Evolutionary conservation across 2,329 filamentous ascomycete species (phyloP).

Genomic region (Drechslera avenae): DNA sequence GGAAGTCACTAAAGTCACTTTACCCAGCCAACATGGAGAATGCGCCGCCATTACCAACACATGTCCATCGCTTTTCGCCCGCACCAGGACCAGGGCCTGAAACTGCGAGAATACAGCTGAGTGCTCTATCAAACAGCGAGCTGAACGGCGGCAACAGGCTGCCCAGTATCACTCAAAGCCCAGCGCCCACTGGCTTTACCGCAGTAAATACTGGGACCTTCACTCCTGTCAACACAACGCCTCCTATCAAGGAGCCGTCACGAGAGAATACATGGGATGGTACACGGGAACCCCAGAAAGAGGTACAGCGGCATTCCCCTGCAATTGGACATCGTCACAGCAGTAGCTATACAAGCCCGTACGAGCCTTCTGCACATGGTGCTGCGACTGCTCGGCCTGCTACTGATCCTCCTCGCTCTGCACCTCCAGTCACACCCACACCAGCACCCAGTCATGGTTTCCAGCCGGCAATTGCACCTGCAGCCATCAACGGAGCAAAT

Average conservation of each 20-base stretch:
- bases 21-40: conserved; percentile 34
- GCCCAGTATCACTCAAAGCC: conserved; percentile 12
- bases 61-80: conserved; percentile 26
- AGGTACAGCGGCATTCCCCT: conserved; percentile 19
- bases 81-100: conserved; percentile 27
- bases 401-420: conserved; percentile 21
- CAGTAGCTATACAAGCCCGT: conserved; percentile 38
- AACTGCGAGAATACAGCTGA: conserved; percentile 30
- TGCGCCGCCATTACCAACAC: conserved; percentile 30
- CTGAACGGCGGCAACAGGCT: conserved; percentile 34
- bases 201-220: conserved; percentile 35
- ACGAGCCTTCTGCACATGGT: conserved; percentile 31
- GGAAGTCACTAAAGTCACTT: conserved; percentile 36
- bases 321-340: conserved; percentile 17
- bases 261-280: conserved; percentile 18
- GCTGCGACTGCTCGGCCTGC: conserved; percentile 15
- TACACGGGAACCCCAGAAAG: conserved; percentile 20
- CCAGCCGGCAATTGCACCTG: conserved; percentile 20
- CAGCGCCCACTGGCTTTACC: conserved; percentile 27
- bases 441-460: conserved; percentile 15
- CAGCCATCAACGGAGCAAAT: conserved; percentile 21
- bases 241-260: conserved; percentile 18
- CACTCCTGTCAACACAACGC: conserved; percentile 30
- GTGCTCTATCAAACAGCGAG: conserved; percentile 37
- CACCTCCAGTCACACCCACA: conserved; percentile 15